Conservation (phyloP, 2,329 filamentous ascomycete genomes). For the Dothideomycetidae sp. region DNA sequence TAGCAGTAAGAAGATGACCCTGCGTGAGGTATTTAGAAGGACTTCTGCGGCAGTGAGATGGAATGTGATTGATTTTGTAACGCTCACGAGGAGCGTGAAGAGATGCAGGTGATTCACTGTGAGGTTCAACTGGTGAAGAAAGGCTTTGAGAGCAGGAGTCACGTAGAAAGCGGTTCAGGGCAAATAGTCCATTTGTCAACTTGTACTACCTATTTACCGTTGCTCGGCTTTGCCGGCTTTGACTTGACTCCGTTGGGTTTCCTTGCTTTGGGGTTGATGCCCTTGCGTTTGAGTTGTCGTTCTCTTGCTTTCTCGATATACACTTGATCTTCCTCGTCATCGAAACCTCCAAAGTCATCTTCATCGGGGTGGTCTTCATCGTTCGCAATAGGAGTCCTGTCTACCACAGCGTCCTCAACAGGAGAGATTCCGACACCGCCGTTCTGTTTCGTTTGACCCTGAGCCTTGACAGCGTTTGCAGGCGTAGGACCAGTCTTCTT, state of each 20-base stretch:
- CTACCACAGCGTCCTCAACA: constrained; percentile 34
- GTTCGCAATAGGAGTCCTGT: constrained; percentile 53
- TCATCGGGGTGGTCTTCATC: constrained; percentile 21
- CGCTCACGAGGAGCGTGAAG: no score
- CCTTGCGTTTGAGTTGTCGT: constrained; percentile 31
- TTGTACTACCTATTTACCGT: no score
- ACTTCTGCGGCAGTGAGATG: no score
- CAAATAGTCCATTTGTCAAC: no score
- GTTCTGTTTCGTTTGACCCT: constrained; percentile 19
- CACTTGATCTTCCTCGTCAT: constrained; percentile 36
- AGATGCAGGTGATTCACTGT: no score
- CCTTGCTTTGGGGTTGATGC: constrained; percentile 32
- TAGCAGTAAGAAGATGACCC: no score
- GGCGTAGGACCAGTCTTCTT: constrained; percentile 78
- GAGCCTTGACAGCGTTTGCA: constrained; percentile 36
- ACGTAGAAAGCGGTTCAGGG: no score
- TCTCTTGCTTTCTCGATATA: constrained; percentile 34
- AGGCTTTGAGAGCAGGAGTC: no score
- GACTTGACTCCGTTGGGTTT: neutral
- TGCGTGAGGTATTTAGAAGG: no score
- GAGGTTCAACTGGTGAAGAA: no score
- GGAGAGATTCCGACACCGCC: constrained; percentile 9
- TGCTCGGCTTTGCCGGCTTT: constrained; percentile 13
- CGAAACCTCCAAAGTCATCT: constrained; percentile 35
- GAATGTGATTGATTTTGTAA: no score